Evolutionary conservation across 2,329 filamentous ascomycete species (phyloP).

Genomic region (Biscogniauxia sp.): DNA sequence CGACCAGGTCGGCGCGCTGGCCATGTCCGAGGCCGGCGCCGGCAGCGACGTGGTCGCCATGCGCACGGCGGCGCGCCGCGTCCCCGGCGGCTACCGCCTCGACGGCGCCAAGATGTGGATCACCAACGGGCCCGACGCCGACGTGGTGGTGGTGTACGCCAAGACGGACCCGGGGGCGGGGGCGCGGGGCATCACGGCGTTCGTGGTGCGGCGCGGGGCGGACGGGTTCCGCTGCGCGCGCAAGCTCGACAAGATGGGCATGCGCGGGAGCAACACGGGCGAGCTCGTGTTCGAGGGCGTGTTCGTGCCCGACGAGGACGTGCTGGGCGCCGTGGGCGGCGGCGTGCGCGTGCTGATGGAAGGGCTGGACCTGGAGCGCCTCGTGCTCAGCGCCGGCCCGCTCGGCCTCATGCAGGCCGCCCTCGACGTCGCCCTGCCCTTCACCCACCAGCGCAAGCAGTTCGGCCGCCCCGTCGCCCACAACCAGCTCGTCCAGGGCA

Average conservation of each 20-base stretch:
- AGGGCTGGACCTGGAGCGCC: constrained; percentile 86
- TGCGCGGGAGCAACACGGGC: constrained; percentile 95
- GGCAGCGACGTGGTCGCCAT: constrained; percentile 95
- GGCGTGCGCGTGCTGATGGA: constrained; percentile 95
- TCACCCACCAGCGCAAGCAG: constrained; percentile 84
- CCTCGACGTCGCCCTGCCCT: constrained; percentile 83
- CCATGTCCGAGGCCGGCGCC: constrained; percentile 91
- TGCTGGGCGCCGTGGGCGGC: constrained; percentile 75
- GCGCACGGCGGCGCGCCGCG: constrained; percentile 78
- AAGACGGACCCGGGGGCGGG: constrained; percentile 81
- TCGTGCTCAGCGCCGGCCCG: constrained; percentile 88
- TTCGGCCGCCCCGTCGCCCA: constrained; percentile 84
- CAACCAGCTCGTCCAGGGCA: constrained; percentile 91
- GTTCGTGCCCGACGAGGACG: constrained; percentile 79
- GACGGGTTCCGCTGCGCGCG: constrained; percentile 81
- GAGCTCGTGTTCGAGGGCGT: constrained; percentile 89
- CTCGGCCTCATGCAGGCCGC: constrained; percentile 92
- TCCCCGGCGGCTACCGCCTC: constrained; percentile 81
- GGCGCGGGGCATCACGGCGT: constrained; percentile 92
- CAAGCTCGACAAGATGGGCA: constrained; percentile 97
- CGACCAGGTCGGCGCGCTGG: constrained; percentile 78
- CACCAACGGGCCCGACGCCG: constrained; percentile 94
- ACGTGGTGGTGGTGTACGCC: constrained; percentile 91
- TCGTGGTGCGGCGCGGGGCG: constrained; percentile 72
- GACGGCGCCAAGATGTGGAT: constrained; percentile 99